A percentile compares a stretch with the other conserved stretches of the same genome.
phyloP scores from a whole-genome alignment of 2,329 filamentous ascomycete genomes.

The Lecanoromycetidae sp. region DNA sequence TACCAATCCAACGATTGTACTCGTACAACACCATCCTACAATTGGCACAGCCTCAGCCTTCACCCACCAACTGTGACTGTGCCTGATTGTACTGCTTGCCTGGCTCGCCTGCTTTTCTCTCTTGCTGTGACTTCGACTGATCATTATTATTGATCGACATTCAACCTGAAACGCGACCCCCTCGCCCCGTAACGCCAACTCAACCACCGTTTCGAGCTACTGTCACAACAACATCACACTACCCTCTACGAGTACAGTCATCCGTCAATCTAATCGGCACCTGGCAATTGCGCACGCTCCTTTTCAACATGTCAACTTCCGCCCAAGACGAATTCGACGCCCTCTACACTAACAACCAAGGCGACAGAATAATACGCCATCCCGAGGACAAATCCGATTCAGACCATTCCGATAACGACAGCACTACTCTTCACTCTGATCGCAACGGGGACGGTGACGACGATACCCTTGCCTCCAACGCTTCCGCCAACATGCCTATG shows the following conservation, averaged over 20 bases:
- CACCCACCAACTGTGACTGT: neutral
- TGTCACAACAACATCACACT: no score
- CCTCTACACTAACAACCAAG: slow-evolving; percentile 29
- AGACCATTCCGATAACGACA: slow-evolving; percentile 29
- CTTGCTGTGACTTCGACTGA: neutral
- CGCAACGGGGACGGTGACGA: slow-evolving; percentile 27
- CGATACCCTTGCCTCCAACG: slow-evolving; percentile 22
- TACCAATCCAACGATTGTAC: no score
- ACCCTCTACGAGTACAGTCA: no score
- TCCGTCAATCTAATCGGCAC: no score
- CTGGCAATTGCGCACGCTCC: neutral
- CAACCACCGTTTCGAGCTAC: neutral
- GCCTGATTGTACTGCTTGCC: no score
- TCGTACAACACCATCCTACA: no score
- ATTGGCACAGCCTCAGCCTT: no score
- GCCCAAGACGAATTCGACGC: slow-evolving; percentile 40
- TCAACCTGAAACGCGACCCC: slow-evolving; percentile 6
- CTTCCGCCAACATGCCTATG: slow-evolving; percentile 22
- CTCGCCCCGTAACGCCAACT: neutral
- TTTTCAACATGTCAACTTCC: slow-evolving; percentile 33
- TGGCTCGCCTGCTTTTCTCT: neutral
- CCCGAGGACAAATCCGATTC: slow-evolving; percentile 19
- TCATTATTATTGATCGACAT: neutral
- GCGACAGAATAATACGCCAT: slow-evolving; percentile 9
- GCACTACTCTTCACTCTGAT: slow-evolving; percentile 34